Percentiles rank a stretch among this genome's conserved stretches.
These are phyloP conservation scores for Solanum commersonii DNA, from an alignment of 257 asterid genomes.

Conservation along the genomic window DNA sequence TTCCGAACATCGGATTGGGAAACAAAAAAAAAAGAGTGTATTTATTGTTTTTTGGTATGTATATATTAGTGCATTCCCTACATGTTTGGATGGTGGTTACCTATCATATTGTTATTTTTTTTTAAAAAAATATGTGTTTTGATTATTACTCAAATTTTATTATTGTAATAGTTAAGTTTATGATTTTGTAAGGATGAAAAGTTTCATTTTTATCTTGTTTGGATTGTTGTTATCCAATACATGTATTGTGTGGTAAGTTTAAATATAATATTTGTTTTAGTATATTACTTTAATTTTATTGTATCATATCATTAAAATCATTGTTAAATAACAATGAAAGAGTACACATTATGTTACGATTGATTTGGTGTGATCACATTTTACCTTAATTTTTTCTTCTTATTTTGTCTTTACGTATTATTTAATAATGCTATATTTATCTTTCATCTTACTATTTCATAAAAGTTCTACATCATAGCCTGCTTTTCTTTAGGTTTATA, in stretches of 20 bases:
- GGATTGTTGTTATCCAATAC: too few relatives aligned
- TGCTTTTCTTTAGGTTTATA: not conserved
- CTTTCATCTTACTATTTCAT: not conserved
- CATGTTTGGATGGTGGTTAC: not conserved
- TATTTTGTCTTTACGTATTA: not conserved
- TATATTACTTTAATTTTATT: not conserved
- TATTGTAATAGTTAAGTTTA: too few relatives aligned
- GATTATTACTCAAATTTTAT: not conserved
- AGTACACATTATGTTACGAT: not conserved
- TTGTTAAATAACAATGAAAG: not conserved
- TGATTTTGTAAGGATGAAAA: not conserved
- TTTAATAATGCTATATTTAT: not conserved
- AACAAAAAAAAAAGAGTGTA: too few relatives aligned
- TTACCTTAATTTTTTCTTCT: not conserved
- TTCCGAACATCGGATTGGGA: accelerated
- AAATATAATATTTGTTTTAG: not conserved
- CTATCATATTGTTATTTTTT: not conserved
- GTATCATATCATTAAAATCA: accelerated
- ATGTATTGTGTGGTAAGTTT: not conserved
- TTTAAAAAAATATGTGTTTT: too few relatives aligned
- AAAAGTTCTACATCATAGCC: too few relatives aligned
- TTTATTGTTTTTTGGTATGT: too few relatives aligned
- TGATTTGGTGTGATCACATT: not conserved
- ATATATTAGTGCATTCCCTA: not conserved
- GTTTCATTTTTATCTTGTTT: not conserved